A percentile compares a stretch with the other conserved stretches of the same genome.
These are phyloP conservation scores for Skeletonema marinoi DNA, from an alignment of 108 stramenopile genomes.

Conservation along the genomic window DNA sequence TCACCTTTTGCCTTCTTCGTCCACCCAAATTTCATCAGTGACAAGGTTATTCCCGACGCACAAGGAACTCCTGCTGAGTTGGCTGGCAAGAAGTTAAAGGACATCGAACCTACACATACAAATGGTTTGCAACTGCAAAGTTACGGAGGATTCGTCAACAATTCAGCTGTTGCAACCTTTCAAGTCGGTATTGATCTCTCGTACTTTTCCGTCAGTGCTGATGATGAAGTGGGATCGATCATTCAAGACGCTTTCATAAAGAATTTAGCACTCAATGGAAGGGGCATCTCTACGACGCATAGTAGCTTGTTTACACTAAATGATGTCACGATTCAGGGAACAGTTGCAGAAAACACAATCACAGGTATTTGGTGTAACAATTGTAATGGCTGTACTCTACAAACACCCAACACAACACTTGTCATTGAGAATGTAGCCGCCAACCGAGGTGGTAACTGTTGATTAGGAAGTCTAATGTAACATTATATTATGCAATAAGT, in stretches of 20 bases:
- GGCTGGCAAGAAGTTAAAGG: constrained; percentile 3
- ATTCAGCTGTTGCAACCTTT: constrained; percentile 4
- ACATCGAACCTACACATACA: not conserved
- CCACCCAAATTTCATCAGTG: constrained; percentile 15
- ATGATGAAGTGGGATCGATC: not conserved
- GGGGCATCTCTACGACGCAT: not conserved
- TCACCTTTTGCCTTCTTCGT: constrained; percentile 27
- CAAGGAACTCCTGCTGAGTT: not conserved
- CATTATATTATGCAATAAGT: no score
- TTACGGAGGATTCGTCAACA: not conserved
- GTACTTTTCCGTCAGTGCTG: not conserved
- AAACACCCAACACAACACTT: not conserved
- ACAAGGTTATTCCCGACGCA: constrained; percentile 8
- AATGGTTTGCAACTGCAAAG: constrained; percentile 9
- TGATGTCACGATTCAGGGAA: not conserved
- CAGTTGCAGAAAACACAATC: not conserved
- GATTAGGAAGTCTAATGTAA: no score
- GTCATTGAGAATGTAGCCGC: not conserved
- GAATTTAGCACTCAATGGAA: not conserved
- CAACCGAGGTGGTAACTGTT: not conserved
- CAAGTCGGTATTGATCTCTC: constrained; percentile 6
- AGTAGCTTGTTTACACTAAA: constrained; percentile 2
- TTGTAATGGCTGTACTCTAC: not conserved
- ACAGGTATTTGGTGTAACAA: not conserved
- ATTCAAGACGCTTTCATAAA: not conserved